Evolutionary conservation across 768 basidiomycete species (phyloP).

Genomic region (Tulasnella sp.): DNA sequence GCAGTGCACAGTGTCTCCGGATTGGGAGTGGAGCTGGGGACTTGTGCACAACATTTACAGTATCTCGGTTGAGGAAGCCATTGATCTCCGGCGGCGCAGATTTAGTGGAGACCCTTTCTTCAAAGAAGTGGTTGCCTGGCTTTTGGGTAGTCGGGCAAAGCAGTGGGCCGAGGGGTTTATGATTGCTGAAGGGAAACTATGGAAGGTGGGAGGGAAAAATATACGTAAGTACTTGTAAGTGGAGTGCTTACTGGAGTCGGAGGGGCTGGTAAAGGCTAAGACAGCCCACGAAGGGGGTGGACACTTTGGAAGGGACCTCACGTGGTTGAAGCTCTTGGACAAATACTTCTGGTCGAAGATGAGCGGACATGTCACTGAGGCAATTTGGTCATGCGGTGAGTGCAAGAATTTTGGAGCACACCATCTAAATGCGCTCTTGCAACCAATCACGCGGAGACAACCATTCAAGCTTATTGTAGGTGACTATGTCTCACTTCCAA

Average conservation of each 20-base stretch:
- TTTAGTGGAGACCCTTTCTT: neutral
- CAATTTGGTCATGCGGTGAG: conserved; percentile 18
- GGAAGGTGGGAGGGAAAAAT: conserved; percentile 19
- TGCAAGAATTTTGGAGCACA: conserved; percentile 27
- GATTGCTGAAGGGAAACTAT: conserved; percentile 16
- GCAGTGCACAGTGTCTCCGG: conserved; percentile 22
- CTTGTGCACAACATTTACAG: conserved; percentile 9
- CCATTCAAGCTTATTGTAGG: conserved; percentile 31
- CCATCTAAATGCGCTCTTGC: conserved; percentile 27
- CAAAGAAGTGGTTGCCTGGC: neutral
- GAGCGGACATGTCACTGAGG: conserved; percentile 11
- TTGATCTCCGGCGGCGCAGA: neutral
- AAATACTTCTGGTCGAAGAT: conserved; percentile 1
- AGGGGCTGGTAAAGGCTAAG: neutral
- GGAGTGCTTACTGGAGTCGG: neutral
- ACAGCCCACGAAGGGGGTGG: conserved; percentile 17
- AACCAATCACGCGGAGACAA: conserved; percentile 28
- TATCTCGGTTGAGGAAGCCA: neutral
- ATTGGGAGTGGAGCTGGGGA: conserved; percentile 20
- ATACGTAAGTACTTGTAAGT: neutral
- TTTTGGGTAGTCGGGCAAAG: neutral
- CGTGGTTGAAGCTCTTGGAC: neutral
- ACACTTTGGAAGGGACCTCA: conserved; percentile 27
- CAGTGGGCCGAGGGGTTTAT: neutral
- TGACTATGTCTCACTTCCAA: conserved; percentile 28